Conservation (phyloP, 164 flowering plant species). For the Piper betle region DNA sequence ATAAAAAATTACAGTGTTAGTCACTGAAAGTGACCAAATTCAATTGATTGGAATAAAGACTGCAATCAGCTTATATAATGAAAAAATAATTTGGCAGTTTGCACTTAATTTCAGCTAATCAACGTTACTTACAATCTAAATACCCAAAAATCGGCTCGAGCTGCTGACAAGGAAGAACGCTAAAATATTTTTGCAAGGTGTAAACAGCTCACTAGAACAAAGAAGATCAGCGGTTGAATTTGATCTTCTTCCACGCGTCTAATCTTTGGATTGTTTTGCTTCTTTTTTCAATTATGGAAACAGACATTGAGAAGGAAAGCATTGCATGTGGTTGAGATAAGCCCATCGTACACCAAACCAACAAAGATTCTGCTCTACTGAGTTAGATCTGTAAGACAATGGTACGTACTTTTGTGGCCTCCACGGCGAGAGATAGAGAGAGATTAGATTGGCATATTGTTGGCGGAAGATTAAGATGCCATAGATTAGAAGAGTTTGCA, state of each 20-base stretch:
- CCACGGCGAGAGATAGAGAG: background rate
- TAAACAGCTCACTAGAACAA: too few species aligned
- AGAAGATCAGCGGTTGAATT: too few species aligned
- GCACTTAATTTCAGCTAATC: too few species aligned
- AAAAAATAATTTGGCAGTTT: too few species aligned
- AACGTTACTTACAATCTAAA: too few species aligned
- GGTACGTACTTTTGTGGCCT: background rate
- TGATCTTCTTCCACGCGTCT: background rate
- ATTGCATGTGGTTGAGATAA: background rate
- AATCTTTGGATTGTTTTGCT: background rate
- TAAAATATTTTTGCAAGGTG: too few species aligned
- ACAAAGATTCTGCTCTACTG: background rate
- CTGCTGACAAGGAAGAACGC: too few species aligned
- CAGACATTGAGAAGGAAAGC: background rate
- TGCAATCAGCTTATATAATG: too few species aligned
- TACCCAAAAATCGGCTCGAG: too few species aligned
- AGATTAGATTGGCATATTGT: background rate
- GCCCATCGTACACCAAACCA: background rate
- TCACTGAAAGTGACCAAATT: too few species aligned
- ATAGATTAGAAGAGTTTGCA: background rate
- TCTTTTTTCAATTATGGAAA: background rate
- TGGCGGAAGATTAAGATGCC: background rate
- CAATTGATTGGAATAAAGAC: too few species aligned
- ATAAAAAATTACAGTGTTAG: too few species aligned
- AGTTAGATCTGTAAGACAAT: background rate